These are phyloP conservation scores for Ambrosia trifida DNA, from an alignment of 129 eudicot species.

Conservation along the genomic window DNA sequence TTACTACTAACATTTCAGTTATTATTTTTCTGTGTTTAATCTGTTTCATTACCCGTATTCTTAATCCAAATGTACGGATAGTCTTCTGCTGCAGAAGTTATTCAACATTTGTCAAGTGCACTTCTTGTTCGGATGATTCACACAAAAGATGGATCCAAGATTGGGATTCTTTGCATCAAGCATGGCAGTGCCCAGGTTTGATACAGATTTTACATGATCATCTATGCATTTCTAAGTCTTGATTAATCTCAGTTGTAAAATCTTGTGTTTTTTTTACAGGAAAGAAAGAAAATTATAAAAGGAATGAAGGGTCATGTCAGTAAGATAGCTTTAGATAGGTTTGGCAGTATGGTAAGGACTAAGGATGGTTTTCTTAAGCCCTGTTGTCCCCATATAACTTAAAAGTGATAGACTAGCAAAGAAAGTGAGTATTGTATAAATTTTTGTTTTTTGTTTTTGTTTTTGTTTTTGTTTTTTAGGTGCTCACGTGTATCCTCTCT, in stretches of 20 bases:
- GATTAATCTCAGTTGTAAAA: neutral
- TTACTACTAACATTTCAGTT: neutral
- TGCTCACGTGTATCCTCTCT: conserved; percentile 72
- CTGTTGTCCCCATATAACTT: neutral
- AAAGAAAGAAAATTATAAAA: conserved; percentile 87
- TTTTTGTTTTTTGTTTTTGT: conserved; percentile 1
- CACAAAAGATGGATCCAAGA: conserved; percentile 79
- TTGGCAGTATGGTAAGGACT: conserved; percentile 67
- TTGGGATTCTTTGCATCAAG: conserved; percentile 75
- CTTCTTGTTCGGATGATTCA: conserved; percentile 77
- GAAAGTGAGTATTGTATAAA: neutral
- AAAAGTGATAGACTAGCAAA: neutral
- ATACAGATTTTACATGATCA: neutral
- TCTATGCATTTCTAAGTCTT: neutral
- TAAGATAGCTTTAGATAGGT: conserved; percentile 74
- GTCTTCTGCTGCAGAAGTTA: conserved; percentile 86
- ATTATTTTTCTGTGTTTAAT: neutral
- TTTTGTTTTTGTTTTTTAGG: conserved; percentile 44
- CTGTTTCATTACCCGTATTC: neutral
- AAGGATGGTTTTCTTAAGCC: conserved; percentile 9
- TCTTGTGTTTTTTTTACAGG: conserved; percentile 40
- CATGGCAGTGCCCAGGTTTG: conserved; percentile 96
- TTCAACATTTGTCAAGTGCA: conserved; percentile 81
- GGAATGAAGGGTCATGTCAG: conserved; percentile 80
- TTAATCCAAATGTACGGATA: conserved; percentile 41